Percentiles rank a stretch among this genome's conserved stretches.
Conservation (phyloP, 2,329 filamentous ascomycete species). For the Emergomyces africanus region DNA sequence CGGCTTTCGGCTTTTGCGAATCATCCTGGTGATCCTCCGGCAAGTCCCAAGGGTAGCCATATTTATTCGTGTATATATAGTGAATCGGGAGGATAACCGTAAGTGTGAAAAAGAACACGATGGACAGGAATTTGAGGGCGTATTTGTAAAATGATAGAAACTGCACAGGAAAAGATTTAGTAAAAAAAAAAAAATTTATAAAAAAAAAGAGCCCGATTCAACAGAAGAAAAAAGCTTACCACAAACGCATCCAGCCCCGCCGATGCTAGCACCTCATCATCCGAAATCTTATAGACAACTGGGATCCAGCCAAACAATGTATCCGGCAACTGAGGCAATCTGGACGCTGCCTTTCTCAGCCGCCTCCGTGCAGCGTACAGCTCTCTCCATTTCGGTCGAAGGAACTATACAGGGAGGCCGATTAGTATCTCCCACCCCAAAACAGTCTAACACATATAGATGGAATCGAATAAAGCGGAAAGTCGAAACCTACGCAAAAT, state of each 20-base stretch:
- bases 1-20: conserved; percentile 20
- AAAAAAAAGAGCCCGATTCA: background rate
- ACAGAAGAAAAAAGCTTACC: conserved; percentile 35
- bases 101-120: conserved; percentile 70
- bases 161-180: conserved; percentile 21
- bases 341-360: conserved; percentile 50
- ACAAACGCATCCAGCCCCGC: conserved; percentile 93
- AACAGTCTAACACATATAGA: background rate
- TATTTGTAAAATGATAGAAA: conserved; percentile 96
- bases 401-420: conserved; percentile 44
- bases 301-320: conserved; percentile 91
- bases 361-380: conserved; percentile 84
- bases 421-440: background rate
- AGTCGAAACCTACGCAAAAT: conserved; percentile 29
- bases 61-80: conserved; percentile 44
- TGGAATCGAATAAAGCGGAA: background rate
- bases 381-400: conserved; percentile 82
- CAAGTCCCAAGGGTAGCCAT: conserved; percentile 22
- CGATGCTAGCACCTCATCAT: conserved; percentile 78
- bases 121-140: conserved; percentile 68
- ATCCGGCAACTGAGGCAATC: conserved; percentile 67
- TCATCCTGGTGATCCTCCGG: conserved; percentile 16
- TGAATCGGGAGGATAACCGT: conserved; percentile 80
- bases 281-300: conserved; percentile 67
- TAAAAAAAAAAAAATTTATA: background rate